Evolutionary conservation across 106 monocot species (phyloP), one percentile per base, ranked within the genome.

Genomic region (Allium fistulosum): DNA sequence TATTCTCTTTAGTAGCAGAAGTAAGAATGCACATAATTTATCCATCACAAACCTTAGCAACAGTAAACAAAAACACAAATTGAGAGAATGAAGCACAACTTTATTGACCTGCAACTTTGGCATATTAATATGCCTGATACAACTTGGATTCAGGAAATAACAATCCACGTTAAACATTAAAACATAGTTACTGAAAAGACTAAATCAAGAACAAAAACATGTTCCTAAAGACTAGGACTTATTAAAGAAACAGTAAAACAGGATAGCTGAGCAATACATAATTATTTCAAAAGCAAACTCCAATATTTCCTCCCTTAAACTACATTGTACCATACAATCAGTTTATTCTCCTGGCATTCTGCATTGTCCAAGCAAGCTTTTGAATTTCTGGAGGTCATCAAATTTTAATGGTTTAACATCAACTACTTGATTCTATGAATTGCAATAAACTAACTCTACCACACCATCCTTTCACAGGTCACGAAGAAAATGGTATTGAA

Each of bases 321-420:
- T 12, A 4, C 55, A 56, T 56, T 56, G 55, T n/a, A 56, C n/a
- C 55, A 56, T 12, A 4, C 55, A n/a, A 56, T 56, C 55, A 2
- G 55, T 56, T 56, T 56, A 56, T n/a, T 56, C 55, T 56, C 55
- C n/a, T 12, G 4, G 55, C 55, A 56, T 56, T 56, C 55, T 56
- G 4, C 55, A 56, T 56, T 1, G 55, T 4, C 55, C 55, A 56
- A 56, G 55, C 55, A 56, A 56, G 2, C 4, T 56, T 56, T 4
- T 56, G 55, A 56, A 56, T 11, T 56, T 56, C n/a, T n/a, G 14
- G 4, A 56, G 4, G n/a, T 56, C 55, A 56, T 56, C 11, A 56
- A 56, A 56, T n/a, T 56, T 56, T n/a, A 56, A 56, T 4, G 55
- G n/a, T n/a, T 56, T 56, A 56, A 56, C 55, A 56, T 56, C 55